Evolutionary conservation across 2,329 filamentous ascomycete species (phyloP), one percentile per base, ranked within the genome.

Genomic region (Ophiostoma montium): DNA sequence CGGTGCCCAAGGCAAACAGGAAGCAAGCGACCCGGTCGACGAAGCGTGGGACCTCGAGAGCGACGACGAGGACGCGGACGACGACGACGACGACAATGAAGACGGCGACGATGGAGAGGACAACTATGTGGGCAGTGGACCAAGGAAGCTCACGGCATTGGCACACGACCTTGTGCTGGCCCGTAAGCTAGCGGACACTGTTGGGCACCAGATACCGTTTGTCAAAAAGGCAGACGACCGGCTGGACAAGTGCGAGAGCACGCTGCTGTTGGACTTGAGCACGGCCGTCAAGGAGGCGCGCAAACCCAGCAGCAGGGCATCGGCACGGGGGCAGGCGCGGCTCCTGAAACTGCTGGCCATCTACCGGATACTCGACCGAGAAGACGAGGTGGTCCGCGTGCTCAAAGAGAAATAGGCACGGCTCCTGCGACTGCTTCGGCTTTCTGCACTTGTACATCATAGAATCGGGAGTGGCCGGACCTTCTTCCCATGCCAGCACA

Each of bases 191-290:
- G 66, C 68, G 0, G 63, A 67, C 12, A 58, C 62, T 1, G 59
- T 77, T 9, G 72, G 72, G 5, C 63, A 66, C n/a, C 64, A 71
- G 9, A 59, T 66, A 12, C 68, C 71, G 0, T 73, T 75, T 50
- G 68, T 75, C 13, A 63, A 67, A 51, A 76, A 74, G 55, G 64
- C 68, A 54, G 70, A 72, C 47, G 74, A 76, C 48, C 68, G 74
- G 35, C 62, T 78, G 50, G 59, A 60, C 2, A 66, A 70, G 47
- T 79, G 76, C 54, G 68, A 74, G 47, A 76, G 72, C 54, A 79
- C 75, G 0, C 63, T 80, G 19, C 59, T 80, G 9, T 61, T 80
- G 4, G 76, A 80, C 46, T 60, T 79, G 16, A 67, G 67, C 39
- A 69, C 72, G 19, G 75, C 75, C 2, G 52, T 65, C 31, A 67